phyloP scores from a whole-genome alignment of 495 filamentous ascomycete genomes.

The Penicillium steckii region DNA sequence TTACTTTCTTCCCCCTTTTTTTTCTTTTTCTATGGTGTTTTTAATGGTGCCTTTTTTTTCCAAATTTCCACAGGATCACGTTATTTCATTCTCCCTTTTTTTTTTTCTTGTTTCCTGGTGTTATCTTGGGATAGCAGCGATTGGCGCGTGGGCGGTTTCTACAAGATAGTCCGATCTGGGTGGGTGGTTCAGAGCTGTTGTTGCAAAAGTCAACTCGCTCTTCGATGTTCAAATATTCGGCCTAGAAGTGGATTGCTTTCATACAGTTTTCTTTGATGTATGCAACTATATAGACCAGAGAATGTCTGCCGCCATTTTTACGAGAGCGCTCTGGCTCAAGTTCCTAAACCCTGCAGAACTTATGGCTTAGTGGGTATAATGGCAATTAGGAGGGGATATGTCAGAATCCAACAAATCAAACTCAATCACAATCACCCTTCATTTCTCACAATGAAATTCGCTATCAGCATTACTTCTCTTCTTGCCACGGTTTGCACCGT shows the following conservation, averaged over 20 bases:
- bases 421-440: no score
- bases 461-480: no score
- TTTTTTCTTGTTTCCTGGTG: slow-evolving; percentile 12
- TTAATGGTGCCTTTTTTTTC: slow-evolving; percentile 18
- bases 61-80: slow-evolving; percentile 11
- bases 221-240: slow-evolving; percentile 8
- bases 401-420: no score
- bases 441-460: no score
- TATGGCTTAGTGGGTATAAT: no score
- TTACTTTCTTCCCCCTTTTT: background rate
- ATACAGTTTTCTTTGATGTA: slow-evolving; percentile 8
- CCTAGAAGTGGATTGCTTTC: slow-evolving; percentile 15
- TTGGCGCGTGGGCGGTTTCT: slow-evolving; percentile 24
- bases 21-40: slow-evolving; percentile 19
- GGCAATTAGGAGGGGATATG: no score
- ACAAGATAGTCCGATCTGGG: slow-evolving; percentile 11
- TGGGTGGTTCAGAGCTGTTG: slow-evolving; percentile 17
- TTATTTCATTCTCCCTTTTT: slow-evolving; percentile 4
- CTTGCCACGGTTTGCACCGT: no score
- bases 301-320: no score
- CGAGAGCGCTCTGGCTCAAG: no score
- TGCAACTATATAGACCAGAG: no score
- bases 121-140: slow-evolving; percentile 19
- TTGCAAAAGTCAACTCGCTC: slow-evolving; percentile 10
- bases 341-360: no score